Percentiles rank a stretch among this genome's conserved stretches.
Conservation (phyloP, 2,329 filamentous ascomycete species). For the Monosporascus ibericus region DNA sequence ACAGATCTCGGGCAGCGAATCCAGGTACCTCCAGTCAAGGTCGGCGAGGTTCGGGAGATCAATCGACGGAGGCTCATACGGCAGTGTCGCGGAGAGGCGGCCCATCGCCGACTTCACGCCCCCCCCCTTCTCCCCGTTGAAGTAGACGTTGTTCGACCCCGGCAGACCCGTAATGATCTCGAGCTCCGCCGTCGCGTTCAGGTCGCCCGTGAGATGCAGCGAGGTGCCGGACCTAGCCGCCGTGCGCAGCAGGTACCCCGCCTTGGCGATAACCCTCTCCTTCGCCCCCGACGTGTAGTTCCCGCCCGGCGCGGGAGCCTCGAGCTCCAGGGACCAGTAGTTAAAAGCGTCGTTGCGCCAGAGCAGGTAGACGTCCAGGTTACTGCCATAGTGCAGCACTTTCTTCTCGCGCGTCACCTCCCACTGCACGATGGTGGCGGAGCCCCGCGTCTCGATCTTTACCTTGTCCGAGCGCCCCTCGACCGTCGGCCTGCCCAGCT, state of each 20-base stretch:
- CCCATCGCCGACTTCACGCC: slow-evolving; percentile 8
- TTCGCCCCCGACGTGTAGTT: too few relatives aligned
- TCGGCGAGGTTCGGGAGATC: slow-evolving; percentile 49
- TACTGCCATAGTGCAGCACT: too few relatives aligned
- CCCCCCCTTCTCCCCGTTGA: slow-evolving; percentile 51
- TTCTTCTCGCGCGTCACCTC: too few relatives aligned
- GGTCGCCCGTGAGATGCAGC: slow-evolving; percentile 61
- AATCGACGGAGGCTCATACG: too few relatives aligned
- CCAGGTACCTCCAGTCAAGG: slow-evolving; percentile 62
- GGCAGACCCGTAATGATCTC: slow-evolving; percentile 60
- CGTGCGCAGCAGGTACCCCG: slow-evolving; percentile 58
- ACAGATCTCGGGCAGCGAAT: slow-evolving; percentile 65
- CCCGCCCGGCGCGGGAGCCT: not conserved
- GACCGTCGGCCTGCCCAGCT: too few relatives aligned
- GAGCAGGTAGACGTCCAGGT: slow-evolving; percentile 4
- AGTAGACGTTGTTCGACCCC: slow-evolving; percentile 45
- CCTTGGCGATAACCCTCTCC: slow-evolving; percentile 48
- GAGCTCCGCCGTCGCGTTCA: slow-evolving; percentile 62
- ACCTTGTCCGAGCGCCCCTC: too few relatives aligned
- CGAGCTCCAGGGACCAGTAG: slow-evolving; percentile 55
- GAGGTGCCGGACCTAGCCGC: slow-evolving; percentile 48
- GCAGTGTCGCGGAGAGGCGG: too few relatives aligned
- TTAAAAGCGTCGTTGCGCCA: slow-evolving; percentile 58
- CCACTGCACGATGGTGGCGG: too few relatives aligned
- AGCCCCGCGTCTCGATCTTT: too few relatives aligned